Evolutionary conservation across 2,329 filamentous ascomycete species (phyloP).

Genomic region (Ceratocystis colombiana): DNA sequence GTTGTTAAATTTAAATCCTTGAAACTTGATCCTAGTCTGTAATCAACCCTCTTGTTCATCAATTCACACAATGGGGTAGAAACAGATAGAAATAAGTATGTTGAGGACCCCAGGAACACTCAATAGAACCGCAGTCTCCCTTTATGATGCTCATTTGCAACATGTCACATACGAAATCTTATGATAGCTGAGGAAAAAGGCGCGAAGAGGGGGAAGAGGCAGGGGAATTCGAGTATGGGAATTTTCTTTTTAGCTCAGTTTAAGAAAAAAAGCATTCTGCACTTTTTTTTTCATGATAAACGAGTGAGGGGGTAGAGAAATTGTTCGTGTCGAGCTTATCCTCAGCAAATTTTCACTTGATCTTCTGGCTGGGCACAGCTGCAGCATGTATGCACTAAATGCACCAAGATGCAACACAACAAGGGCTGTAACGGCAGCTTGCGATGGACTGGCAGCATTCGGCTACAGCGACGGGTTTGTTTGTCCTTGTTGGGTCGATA

Average conservation of each 20-base stretch:
- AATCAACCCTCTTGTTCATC: no score
- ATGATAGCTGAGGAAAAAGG: no score
- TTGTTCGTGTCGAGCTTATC: conserved; percentile 6
- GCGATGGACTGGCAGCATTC: conserved; percentile 1
- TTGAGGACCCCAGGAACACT: no score
- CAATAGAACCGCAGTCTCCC: no score
- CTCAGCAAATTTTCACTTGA: not conserved
- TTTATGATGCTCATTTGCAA: no score
- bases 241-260: not conserved
- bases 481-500: conserved; percentile 1
- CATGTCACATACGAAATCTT: no score
- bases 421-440: conserved; percentile 9
- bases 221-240: not conserved
- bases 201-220: no score
- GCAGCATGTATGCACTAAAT: conserved; percentile 3
- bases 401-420: not conserved
- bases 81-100: no score
- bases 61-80: no score
- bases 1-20: no score
- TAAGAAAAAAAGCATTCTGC: not conserved
- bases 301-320: not conserved
- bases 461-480: not conserved
- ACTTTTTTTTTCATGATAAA: not conserved
- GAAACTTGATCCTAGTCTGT: no score
- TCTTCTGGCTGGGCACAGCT: conserved; percentile 11